Percentiles rank a stretch among this genome's conserved stretches.
Evolutionary conservation across 371 early-diverging fungal species (phyloP).

Genomic region (Mucor racemosus): DNA sequence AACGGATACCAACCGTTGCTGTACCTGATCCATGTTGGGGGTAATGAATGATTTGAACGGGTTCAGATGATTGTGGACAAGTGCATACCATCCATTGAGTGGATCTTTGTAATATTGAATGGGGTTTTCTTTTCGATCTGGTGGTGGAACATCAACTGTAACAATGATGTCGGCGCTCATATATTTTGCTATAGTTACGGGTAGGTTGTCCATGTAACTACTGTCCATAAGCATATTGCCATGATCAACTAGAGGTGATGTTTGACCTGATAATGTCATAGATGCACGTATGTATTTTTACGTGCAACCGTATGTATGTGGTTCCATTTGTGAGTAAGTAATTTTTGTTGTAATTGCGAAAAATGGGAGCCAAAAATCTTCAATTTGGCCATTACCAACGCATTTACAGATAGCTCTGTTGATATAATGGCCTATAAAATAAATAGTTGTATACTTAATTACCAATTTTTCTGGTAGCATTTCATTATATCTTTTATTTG

Average conservation of each 20-base stretch:
- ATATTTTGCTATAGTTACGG: constrained; percentile 90
- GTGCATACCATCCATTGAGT: constrained; percentile 61
- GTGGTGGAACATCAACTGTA: constrained; percentile 93
- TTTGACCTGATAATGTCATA: constrained; percentile 95
- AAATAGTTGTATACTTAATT: too few species aligned
- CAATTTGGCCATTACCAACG: constrained; percentile 91
- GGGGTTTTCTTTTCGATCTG: constrained; percentile 87
- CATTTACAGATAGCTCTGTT: constrained; percentile 95
- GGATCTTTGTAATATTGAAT: constrained; percentile 94
- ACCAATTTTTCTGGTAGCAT: constrained; percentile 72
- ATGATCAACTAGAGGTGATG: constrained; percentile 95
- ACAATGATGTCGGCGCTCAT: constrained; percentile 94
- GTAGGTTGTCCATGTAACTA: constrained; percentile 98
- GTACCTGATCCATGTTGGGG: constrained; percentile 95
- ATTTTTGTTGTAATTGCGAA: constrained; percentile 98
- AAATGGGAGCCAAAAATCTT: constrained; percentile 98
- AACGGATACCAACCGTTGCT: constrained; percentile 96
- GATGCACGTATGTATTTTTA: constrained; percentile 98
- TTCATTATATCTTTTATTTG: constrained; percentile 55
- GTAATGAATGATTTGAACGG: constrained; percentile 78
- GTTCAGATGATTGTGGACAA: constrained; percentile 44
- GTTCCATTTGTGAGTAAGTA: constrained; percentile 91
- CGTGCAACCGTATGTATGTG: constrained; percentile 90
- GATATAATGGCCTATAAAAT: too few species aligned
- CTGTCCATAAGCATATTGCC: constrained; percentile 98